These are phyloP conservation scores for Pseudonitzschia delicatissima DNA, from an alignment of 108 stramenopile genomes.

Conservation along the genomic window DNA sequence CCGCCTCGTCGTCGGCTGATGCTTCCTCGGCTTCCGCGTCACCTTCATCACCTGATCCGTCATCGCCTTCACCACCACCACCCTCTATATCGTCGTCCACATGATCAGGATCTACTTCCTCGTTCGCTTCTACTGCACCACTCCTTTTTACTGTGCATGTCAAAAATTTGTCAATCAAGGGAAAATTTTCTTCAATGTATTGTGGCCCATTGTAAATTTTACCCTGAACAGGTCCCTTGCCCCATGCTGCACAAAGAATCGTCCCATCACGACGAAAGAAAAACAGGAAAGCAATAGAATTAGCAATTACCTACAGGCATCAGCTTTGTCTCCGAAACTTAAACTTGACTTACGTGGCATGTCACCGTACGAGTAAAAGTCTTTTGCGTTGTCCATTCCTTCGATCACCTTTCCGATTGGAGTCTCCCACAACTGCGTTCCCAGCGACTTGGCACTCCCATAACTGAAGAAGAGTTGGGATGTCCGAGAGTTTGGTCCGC, in stretches of 20 bases:
- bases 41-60: background rate
- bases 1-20: conserved; percentile 12
- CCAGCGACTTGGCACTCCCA: conserved; percentile 46
- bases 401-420: conserved; percentile 74
- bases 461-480: conserved; percentile 81
- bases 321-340: background rate
- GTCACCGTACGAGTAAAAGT: conserved; percentile 81
- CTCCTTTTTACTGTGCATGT: conserved; percentile 21
- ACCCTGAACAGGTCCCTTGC: conserved; percentile 64
- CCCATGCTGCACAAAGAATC: conserved; percentile 44
- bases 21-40: background rate
- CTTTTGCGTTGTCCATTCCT: conserved; percentile 48
- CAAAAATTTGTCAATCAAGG: conserved; percentile 50
- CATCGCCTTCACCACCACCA: background rate
- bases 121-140: no score
- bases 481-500: conserved; percentile 67
- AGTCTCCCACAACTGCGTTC: conserved; percentile 67
- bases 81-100: background rate
- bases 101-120: background rate
- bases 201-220: conserved; percentile 54
- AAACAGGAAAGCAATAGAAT: no score
- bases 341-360: conserved; percentile 40
- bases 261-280: no score
- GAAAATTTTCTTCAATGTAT: conserved; percentile 70
- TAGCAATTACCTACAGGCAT: no score